Conservation (phyloP, 331 rosid species). For the Pyracantha coccinea region DNA sequence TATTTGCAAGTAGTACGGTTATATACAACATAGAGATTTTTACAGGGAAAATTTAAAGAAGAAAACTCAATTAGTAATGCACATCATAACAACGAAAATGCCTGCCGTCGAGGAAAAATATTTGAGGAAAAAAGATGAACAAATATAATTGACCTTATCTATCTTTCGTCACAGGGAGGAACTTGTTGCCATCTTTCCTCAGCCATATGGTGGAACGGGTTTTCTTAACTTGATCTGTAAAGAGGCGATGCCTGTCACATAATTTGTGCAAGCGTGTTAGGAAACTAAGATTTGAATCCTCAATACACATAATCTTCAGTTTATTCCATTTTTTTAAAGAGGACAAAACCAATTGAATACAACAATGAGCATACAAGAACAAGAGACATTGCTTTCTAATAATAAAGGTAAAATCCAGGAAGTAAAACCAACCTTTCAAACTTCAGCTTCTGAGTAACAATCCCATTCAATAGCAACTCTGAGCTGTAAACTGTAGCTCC, state of each 20-base stretch:
- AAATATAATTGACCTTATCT: background rate
- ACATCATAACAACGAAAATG: too few relatives aligned
- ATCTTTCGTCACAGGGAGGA: constrained; percentile 43
- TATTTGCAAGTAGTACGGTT: background rate
- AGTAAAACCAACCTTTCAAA: constrained; percentile 52
- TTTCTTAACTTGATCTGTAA: constrained; percentile 65
- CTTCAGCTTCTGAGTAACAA: constrained; percentile 87
- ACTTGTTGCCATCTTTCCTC: constrained; percentile 62
- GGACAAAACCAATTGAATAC: too few relatives aligned
- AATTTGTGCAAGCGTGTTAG: constrained; percentile 8
- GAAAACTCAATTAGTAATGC: background rate
- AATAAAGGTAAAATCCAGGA: background rate
- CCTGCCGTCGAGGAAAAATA: background rate
- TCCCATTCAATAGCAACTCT: constrained; percentile 84
- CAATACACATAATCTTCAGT: background rate
- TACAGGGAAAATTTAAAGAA: background rate
- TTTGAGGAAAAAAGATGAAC: background rate
- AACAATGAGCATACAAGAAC: background rate
- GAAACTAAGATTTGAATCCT: background rate
- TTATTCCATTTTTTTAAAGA: background rate
- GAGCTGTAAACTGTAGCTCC: constrained; percentile 78
- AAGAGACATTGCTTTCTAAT: too few relatives aligned
- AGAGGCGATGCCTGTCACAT: constrained; percentile 59
- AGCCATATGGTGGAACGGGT: constrained; percentile 85
- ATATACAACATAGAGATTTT: background rate